These are phyloP conservation scores for Micromonas pusilla DNA, from an alignment of 139 green algal species.

Conservation along the genomic window DNA sequence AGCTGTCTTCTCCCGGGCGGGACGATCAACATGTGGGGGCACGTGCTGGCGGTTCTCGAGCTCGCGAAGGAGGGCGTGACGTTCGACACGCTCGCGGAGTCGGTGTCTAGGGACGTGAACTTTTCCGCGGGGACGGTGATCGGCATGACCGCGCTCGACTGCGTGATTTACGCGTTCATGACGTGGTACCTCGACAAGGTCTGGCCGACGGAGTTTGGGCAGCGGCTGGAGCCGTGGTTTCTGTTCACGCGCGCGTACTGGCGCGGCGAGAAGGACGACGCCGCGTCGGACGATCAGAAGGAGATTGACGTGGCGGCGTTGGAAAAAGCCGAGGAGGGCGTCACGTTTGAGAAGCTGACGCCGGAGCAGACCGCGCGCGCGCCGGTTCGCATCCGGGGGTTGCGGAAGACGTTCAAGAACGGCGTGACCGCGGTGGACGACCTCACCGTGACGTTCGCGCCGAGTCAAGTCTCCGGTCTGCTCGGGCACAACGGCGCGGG, in stretches of 20 bases:
- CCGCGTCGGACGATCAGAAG: not conserved
- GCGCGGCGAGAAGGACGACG: not conserved
- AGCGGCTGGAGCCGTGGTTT: slow-evolving; percentile 26
- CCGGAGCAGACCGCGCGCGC: not conserved
- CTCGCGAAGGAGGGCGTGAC: slow-evolving; percentile 15
- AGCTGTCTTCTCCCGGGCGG: slow-evolving; percentile 9
- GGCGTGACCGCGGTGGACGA: slow-evolving; percentile 55
- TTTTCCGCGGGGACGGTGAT: not conserved
- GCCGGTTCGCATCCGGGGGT: not conserved
- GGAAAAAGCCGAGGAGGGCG: not conserved
- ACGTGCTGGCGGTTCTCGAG: slow-evolving; percentile 18
- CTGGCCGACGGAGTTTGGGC: slow-evolving; percentile 35
- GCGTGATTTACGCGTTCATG: slow-evolving; percentile 26
- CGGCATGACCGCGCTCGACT: slow-evolving; percentile 22
- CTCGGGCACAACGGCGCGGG: slow-evolving; percentile 64
- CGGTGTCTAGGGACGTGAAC: not conserved
- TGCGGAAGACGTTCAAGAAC: slow-evolving; percentile 26
- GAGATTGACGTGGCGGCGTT: not conserved
- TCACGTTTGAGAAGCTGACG: not conserved
- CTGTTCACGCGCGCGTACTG: slow-evolving; percentile 37
- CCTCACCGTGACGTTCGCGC: slow-evolving; percentile 46
- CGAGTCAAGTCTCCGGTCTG: slow-evolving; percentile 64
- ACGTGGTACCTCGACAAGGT: slow-evolving; percentile 45
- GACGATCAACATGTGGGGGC: slow-evolving; percentile 25
- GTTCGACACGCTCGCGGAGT: not conserved